Evolutionary conservation across 495 filamentous ascomycete species (phyloP).

Genomic region (Penicillium nucicola): DNA sequence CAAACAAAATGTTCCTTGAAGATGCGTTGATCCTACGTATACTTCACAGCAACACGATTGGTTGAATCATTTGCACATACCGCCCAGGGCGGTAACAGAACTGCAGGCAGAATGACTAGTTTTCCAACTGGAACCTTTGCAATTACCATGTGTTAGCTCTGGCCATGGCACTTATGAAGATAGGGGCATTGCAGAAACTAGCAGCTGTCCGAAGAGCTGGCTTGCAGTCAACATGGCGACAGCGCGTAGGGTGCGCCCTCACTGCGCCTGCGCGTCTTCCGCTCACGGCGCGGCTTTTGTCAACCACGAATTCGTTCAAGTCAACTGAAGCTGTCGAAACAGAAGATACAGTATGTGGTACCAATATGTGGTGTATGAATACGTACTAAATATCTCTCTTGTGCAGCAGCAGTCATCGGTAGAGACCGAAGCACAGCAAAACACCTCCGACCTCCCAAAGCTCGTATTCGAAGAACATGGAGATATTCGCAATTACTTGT

Average conservation of each 20-base stretch:
- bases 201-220: slow-evolving; percentile 3
- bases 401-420: background rate
- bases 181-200: slow-evolving; percentile 18
- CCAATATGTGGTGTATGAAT: no score
- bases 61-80: background rate
- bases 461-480: slow-evolving; percentile 35
- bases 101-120: slow-evolving; percentile 16
- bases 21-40: no score
- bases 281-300: slow-evolving; percentile 5
- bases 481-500: slow-evolving; percentile 50
- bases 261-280: background rate
- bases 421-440: slow-evolving; percentile 9
- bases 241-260: background rate
- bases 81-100: slow-evolving; percentile 12
- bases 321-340: background rate
- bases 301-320: slow-evolving; percentile 7
- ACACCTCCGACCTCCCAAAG: slow-evolving; percentile 21
- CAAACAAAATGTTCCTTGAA: no score
- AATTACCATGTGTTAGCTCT: slow-evolving; percentile 14
- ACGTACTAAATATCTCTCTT: background rate
- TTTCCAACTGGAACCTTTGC: slow-evolving; percentile 12
- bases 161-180: slow-evolving; percentile 25
- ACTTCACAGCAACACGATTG: background rate
- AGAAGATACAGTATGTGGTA: slow-evolving; percentile 7
- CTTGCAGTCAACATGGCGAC: slow-evolving; percentile 2